A percentile compares a stretch with the other conserved stretches of the same genome.
phyloP scores from a whole-genome alignment of 2,329 filamentous ascomycete species.

The Fusarium keratoplasticum region DNA sequence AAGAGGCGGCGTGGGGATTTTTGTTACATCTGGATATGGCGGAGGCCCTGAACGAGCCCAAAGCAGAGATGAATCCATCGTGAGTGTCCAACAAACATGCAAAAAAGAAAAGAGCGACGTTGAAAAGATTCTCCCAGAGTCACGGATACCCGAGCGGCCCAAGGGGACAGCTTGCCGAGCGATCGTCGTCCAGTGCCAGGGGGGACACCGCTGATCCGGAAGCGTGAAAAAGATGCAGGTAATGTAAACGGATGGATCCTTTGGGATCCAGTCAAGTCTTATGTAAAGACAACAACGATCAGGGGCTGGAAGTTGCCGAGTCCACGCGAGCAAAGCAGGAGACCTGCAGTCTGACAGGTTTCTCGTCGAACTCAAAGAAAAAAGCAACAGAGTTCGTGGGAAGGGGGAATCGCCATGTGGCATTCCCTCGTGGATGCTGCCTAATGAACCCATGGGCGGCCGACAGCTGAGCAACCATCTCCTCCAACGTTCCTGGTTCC shows the following conservation, averaged over 20 bases:
- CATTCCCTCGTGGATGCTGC: not conserved
- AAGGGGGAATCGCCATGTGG: not conserved
- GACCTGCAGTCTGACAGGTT: not conserved
- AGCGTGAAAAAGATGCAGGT: not conserved
- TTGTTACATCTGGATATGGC: slow-evolving; percentile 40
- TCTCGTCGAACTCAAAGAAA: not conserved
- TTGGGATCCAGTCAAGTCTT: slow-evolving; percentile 4
- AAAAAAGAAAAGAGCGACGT: not conserved
- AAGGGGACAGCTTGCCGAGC: not conserved
- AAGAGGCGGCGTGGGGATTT: slow-evolving; percentile 49
- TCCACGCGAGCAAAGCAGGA: not conserved
- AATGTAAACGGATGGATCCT: not conserved
- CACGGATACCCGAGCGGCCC: not conserved
- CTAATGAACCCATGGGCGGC: not conserved
- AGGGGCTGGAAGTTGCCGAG: not conserved
- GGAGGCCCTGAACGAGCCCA: slow-evolving; percentile 28
- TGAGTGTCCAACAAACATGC: not conserved
- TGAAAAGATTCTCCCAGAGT: not conserved
- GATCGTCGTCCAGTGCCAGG: slow-evolving; percentile 17
- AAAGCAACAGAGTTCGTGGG: slow-evolving; percentile 20
- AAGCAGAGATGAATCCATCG: slow-evolving; percentile 16
- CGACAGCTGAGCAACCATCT: slow-evolving; percentile 29
- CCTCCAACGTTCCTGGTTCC: slow-evolving; percentile 12
- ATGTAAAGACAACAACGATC: slow-evolving; percentile 11
- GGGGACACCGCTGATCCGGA: slow-evolving; percentile 3